phyloP scores from a whole-genome alignment of 2,329 filamentous ascomycete species.

The Lithohypha guttulata region DNA sequence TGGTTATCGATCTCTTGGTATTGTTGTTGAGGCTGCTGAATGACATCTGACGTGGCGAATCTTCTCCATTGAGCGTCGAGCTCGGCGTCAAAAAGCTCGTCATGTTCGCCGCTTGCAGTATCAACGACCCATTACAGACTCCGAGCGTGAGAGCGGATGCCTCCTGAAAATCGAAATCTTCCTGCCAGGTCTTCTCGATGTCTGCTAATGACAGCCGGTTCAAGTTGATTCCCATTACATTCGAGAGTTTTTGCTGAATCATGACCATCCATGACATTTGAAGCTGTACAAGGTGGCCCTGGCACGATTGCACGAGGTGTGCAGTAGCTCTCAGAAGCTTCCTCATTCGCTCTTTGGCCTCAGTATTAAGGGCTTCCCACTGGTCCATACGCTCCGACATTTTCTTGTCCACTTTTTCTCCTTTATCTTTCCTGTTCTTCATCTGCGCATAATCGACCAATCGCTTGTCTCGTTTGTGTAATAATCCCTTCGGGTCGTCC shows the following conservation, averaged over 20 bases:
- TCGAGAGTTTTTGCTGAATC: slow-evolving; percentile 51
- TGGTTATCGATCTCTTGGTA: slow-evolving; percentile 27
- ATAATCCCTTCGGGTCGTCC: slow-evolving; percentile 60
- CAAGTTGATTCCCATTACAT: slow-evolving; percentile 59
- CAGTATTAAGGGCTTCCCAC: slow-evolving; percentile 84
- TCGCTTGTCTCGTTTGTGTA: slow-evolving; percentile 92
- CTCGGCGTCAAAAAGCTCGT: slow-evolving; percentile 49
- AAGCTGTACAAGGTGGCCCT: slow-evolving; percentile 73
- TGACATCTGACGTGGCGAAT: slow-evolving; percentile 39
- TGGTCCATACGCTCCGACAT: slow-evolving; percentile 74
- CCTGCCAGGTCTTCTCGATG: slow-evolving; percentile 65
- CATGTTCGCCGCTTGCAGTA: slow-evolving; percentile 49
- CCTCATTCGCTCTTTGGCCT: slow-evolving; percentile 83
- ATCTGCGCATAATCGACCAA: slow-evolving; percentile 78
- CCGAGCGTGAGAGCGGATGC: slow-evolving; percentile 59
- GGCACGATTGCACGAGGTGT: slow-evolving; percentile 69
- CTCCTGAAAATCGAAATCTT: slow-evolving; percentile 67
- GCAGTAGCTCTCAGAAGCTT: slow-evolving; percentile 72
- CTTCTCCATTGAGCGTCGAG: slow-evolving; percentile 30
- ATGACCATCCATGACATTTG: slow-evolving; percentile 74
- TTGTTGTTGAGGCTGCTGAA: slow-evolving; percentile 35
- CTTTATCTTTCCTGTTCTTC: slow-evolving; percentile 63
- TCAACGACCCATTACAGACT: slow-evolving; percentile 62
- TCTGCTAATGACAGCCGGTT: slow-evolving; percentile 57
- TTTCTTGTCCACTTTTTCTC: slow-evolving; percentile 80